Conservation (phyloP, 345 rosid species). For the Bruguiera parviflora region DNA sequence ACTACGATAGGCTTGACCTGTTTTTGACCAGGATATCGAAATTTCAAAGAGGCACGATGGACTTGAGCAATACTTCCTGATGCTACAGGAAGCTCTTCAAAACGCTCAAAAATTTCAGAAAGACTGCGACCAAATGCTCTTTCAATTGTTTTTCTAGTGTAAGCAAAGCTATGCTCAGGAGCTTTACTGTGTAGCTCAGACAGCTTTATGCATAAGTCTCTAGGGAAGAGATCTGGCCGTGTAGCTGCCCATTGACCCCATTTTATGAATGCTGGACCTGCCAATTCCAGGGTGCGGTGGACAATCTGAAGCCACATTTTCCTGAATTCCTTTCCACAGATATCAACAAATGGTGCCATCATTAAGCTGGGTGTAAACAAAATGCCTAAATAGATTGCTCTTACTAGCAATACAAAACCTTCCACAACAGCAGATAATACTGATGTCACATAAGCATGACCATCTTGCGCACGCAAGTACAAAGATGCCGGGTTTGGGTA, state of each 20-base stretch:
- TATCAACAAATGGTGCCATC: constrained; percentile 69
- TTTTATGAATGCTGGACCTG: constrained; percentile 98
- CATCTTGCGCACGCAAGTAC: constrained; percentile 52
- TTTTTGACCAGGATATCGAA: constrained; percentile 70
- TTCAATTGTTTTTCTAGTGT: constrained; percentile 75
- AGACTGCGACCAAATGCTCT: constrained; percentile 88
- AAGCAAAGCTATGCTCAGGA: constrained; percentile 85
- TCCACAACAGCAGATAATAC: constrained; percentile 44
- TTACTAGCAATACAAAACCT: constrained; percentile 53
- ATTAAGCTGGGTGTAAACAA: constrained; percentile 73
- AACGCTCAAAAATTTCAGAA: constrained; percentile 74
- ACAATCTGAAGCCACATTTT: constrained; percentile 64
- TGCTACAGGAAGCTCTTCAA: constrained; percentile 91
- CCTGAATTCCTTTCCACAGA: constrained; percentile 57
- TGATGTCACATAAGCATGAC: constrained; percentile 53
- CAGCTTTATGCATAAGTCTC: constrained; percentile 84
- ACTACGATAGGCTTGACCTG: constrained; percentile 61
- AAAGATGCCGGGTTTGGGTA: constrained; percentile 52
- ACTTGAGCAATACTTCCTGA: constrained; percentile 99
- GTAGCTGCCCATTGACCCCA: constrained; percentile 99
- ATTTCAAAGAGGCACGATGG: constrained; percentile 79
- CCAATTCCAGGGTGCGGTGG: constrained; percentile 66
- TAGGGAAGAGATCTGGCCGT: constrained; percentile 85
- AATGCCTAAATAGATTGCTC: constrained; percentile 65
- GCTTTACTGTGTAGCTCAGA: constrained; percentile 88